Percentiles rank a stretch among this genome's conserved stretches.
Evolutionary conservation across 208 protist genomes (phyloP).

Genomic region (Phytomonas sp.): DNA sequence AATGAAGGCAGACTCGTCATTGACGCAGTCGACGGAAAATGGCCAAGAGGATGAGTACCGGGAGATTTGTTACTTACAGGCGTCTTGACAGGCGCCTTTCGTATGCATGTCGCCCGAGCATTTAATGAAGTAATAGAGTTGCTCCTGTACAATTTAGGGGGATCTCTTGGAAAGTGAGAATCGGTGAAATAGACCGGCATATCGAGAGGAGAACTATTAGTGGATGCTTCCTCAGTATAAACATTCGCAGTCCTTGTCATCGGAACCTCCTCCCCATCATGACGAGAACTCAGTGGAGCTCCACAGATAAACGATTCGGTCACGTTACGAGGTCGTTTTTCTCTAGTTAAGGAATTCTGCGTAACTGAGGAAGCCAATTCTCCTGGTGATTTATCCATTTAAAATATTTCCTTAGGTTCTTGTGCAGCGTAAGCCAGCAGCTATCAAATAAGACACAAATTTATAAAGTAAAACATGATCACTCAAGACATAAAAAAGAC

Average conservation of each 20-base stretch:
- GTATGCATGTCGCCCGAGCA: background rate
- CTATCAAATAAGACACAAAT: background rate
- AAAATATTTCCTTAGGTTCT: background rate
- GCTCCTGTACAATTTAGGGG: background rate
- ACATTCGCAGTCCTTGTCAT: background rate
- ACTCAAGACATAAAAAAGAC: background rate
- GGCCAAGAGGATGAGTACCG: slow-evolving; percentile 8
- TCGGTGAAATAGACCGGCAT: background rate
- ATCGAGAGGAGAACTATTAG: background rate
- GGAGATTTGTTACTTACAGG: slow-evolving; percentile 18
- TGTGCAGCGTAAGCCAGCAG: background rate
- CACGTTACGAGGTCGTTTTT: background rate
- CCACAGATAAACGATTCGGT: background rate
- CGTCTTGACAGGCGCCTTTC: slow-evolving; percentile 25
- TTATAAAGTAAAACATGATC: background rate
- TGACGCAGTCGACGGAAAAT: slow-evolving; percentile 8
- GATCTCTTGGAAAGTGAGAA: background rate
- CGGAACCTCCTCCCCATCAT: background rate
- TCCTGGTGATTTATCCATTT: background rate
- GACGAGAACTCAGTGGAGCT: background rate
- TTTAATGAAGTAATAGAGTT: background rate
- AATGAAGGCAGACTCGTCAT: background rate
- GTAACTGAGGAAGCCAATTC: background rate
- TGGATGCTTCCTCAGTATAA: background rate
- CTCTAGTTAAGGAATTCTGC: background rate